Evolutionary conservation across 768 basidiomycete genomes (phyloP), one percentile per base, ranked within the genome.

Genomic region (Russula emetica): DNA sequence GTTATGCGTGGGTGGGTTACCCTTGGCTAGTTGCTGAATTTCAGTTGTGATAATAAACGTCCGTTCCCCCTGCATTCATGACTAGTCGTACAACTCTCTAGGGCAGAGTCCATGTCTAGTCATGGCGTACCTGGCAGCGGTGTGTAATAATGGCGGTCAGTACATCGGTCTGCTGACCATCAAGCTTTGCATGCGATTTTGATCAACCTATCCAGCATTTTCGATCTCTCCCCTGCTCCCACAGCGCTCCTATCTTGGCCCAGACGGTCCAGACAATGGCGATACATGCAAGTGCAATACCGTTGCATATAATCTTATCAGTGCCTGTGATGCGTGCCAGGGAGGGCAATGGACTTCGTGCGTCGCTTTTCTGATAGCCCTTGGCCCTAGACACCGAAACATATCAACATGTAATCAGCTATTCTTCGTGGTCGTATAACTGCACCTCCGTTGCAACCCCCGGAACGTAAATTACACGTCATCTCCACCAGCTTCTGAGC

Each of bases 281-380:
- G 49, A 66, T 22, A 0, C n/a, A 28, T 73, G 73, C 62, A 58
- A 50, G 36, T 73, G 73, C 67, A 71, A 69, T 55, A 69, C 69
- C 2, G 71, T 74, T n/a, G 36, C 56, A 3, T 74, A 74, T 59
- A 67, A 63, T 24, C 56, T 74, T 20, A 64, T 72, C 34, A 67
- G 66, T 38, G 72, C 71, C 4, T 73, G 72, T 57, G 71, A 63
- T 56, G 59, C 61, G 22, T 73, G 72, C 45, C 72, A 73, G 50
- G 57, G 60, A 14, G 24, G 40, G 10, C 0, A 24, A 2, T 66
- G 66, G 67, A 26, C 28, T 22, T 5, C 52, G 67, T 69, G 51
- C 54, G 67, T 66, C 10, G n/a, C 51, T 52, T 47, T 22, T 58
- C 30, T 34, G 20, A 32, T 40, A 50, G 14, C 1, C 28, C n/a